phyloP scores from a whole-genome alignment of 78 protist species.

The Chrysochromulina tobinii region DNA sequence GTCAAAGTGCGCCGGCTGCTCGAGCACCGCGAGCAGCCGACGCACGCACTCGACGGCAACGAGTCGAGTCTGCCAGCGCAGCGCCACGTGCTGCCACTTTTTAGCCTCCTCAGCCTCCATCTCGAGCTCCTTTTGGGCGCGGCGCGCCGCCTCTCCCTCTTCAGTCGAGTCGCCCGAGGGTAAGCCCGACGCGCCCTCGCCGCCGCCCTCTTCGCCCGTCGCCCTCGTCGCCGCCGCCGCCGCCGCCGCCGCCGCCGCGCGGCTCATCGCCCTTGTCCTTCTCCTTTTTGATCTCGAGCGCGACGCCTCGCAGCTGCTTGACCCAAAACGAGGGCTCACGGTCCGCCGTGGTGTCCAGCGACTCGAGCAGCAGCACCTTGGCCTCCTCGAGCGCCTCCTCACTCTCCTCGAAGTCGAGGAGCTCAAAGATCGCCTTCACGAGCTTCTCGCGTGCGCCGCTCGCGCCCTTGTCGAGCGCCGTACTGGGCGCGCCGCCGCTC shows the following conservation, averaged over 20 bases:
- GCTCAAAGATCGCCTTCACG: background rate
- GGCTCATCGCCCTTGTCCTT: too few species aligned
- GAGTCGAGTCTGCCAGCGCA: slow-evolving; percentile 6
- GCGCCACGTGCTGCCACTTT: too few species aligned
- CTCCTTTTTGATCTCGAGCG: background rate
- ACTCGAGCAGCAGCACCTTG: background rate
- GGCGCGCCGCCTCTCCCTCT: background rate
- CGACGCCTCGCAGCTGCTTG: background rate
- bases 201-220: background rate
- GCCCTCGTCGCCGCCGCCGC: background rate
- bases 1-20: background rate
- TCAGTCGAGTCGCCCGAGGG: background rate
- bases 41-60: background rate
- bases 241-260: background rate
- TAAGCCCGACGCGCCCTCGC: background rate
- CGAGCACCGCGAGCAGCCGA: background rate
- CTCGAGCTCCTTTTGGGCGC: background rate
- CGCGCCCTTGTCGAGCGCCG: too few species aligned
- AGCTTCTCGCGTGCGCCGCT: too few species aligned
- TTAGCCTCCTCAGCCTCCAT: background rate
- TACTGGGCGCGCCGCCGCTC: too few species aligned
- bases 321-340: background rate
- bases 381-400: background rate
- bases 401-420: background rate
- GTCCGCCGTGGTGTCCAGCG: background rate